Base-by-base conservation (phyloP, 768 basidiomycete genomes). In the Lactarius indigo region DNA sequence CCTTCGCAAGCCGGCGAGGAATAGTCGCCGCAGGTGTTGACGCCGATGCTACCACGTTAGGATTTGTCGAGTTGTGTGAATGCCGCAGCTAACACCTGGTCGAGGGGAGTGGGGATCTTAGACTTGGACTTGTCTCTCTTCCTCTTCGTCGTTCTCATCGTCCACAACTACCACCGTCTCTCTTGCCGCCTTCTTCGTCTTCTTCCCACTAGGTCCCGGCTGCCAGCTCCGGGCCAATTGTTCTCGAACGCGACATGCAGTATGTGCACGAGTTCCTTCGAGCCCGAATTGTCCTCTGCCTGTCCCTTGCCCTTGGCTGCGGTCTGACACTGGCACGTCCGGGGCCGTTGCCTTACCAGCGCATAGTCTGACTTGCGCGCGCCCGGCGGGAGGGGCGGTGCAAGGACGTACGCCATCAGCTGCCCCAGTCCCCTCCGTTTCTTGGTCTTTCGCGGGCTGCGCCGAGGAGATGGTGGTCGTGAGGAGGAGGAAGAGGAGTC, bases 231-330 rank as follows among this genome's bases (percentile, higher is more conserved):
- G 15, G 23, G 28, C n/a, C 44, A 47, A 20, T 69, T 68, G 15
- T 60, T 66, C 17, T 42, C 61, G 26, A 69, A 68, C 13, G 65
- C 65, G 20, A 42, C 54, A 12, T 65, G 60, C 18, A 69, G 68
- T 1, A 44, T 58, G 3, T 42, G 33, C 6, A 55, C 58, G 39
- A 68, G 69, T 1, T n/a, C 55, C 1, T 8, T 13, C 20, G 58
- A 5, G 18, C 66, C 50, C 18, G 54, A 20, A 15, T 64, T 64
- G 23, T 64, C 58, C 37, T 39, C 64, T 1, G 44, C 57, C 1
- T 23, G 37, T 4, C 12, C 2, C 7, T 63, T 33, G 0, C 13
- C 30, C 13, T 54, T 62, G 17, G n/a, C 30, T 6, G 17, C 3
- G 2, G 23, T 7, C 1, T 15, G 41, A 17, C 20, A 26, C 33